Percentiles rank a stretch among this genome's conserved stretches.
These are phyloP conservation scores for Phytophthora sp. DNA, from an alignment of 352 stramenopile species.

Conservation along the genomic window DNA sequence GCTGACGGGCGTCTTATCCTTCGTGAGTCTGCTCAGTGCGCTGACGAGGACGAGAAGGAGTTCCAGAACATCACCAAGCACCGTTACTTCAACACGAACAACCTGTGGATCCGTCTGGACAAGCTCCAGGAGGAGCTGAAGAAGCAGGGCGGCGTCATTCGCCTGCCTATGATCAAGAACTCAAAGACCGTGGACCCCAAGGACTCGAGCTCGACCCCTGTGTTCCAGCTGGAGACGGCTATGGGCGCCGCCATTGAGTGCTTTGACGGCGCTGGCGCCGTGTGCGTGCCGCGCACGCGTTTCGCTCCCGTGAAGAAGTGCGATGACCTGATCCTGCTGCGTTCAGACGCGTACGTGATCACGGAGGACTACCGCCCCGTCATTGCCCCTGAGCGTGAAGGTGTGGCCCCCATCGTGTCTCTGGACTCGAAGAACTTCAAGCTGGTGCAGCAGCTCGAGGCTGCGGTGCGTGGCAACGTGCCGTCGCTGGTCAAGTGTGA, in stretches of 20 bases:
- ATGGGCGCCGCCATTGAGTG: conserved; percentile 90
- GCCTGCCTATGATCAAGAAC: conserved; percentile 90
- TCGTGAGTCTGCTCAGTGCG: conserved; percentile 91
- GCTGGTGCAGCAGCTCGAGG: conserved; percentile 97
- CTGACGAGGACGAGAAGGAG: conserved; percentile 76
- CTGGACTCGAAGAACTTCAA: conserved; percentile 99
- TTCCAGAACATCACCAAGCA: conserved; percentile 92
- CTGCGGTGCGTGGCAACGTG: conserved; percentile 91
- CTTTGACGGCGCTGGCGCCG: conserved; percentile 85
- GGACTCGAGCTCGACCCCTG: conserved; percentile 79
- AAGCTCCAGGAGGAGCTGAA: conserved; percentile 84
- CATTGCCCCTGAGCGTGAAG: conserved; percentile 94
- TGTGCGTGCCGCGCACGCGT: conserved; percentile 88
- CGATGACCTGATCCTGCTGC: conserved; percentile 91
- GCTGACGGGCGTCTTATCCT: conserved; percentile 96
- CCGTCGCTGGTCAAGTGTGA: conserved; percentile 96
- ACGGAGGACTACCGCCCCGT: conserved; percentile 95
- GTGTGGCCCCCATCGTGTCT: conserved; percentile 93
- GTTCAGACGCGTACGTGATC: conserved; percentile 98
- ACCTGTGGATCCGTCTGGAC: conserved; percentile 89
- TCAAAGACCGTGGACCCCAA: conserved; percentile 89
- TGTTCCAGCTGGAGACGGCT: conserved; percentile 89
- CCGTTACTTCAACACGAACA: conserved; percentile 92
- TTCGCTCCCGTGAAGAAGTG: conserved; percentile 92
- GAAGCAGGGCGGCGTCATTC: conserved; percentile 83